A percentile compares a stretch with the other conserved stretches of the same genome.
Conservation (phyloP, 176 grass and related monocot species). For the Eleusine coracana region DNA sequence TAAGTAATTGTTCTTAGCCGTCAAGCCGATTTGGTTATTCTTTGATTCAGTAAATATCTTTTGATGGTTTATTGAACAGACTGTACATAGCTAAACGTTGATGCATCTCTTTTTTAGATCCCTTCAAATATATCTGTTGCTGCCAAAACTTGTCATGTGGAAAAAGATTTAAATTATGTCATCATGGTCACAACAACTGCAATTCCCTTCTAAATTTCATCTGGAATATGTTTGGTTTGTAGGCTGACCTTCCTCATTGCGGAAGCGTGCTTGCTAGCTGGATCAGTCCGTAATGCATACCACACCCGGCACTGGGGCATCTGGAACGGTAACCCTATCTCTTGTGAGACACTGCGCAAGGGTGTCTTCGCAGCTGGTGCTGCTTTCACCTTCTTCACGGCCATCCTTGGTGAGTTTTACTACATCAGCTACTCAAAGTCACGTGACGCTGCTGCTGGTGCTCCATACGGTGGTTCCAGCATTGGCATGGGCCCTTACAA, state of each 20-base stretch:
- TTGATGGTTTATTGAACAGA: neutral
- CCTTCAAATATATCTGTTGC: neutral
- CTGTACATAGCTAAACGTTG: neutral
- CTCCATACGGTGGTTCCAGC: slow-evolving; percentile 50
- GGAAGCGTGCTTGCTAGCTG: slow-evolving; percentile 72
- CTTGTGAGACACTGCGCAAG: slow-evolving; percentile 87
- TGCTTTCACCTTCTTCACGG: slow-evolving; percentile 86
- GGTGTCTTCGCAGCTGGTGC: slow-evolving; percentile 85
- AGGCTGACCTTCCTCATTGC: slow-evolving; percentile 88
- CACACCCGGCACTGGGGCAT: slow-evolving; percentile 81
- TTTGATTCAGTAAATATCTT: neutral
- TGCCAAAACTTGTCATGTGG: neutral
- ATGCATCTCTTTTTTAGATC: neutral
- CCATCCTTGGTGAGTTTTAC: slow-evolving; percentile 82
- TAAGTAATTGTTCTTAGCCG: neutral
- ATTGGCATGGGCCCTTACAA: slow-evolving; percentile 80
- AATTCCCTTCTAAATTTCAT: neutral
- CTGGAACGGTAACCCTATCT: slow-evolving; percentile 37
- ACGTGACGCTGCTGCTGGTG: slow-evolving; percentile 47
- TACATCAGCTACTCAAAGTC: slow-evolving; percentile 73
- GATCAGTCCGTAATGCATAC: slow-evolving; percentile 81
- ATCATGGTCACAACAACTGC: slow-evolving; percentile 3
- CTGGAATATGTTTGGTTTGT: slow-evolving; percentile 7
- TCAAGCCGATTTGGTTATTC: neutral
- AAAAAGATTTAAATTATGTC: neutral